Evolutionary conservation across 192 early-diverging fungal species (phyloP).

Genomic region (Chytriomyces sp.): DNA sequence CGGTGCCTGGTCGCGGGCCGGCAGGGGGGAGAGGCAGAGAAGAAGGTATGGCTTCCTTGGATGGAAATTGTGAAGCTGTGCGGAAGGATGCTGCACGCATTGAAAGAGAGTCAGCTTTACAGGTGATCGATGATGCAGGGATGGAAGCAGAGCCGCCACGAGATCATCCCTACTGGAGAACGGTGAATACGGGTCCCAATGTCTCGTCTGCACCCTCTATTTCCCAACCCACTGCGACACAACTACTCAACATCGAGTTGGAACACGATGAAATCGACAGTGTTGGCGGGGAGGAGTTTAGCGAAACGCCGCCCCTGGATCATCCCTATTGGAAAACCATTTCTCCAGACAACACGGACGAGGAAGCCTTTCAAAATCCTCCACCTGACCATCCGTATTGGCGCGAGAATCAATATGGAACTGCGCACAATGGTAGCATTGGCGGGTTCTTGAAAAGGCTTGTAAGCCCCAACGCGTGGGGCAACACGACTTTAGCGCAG

Average conservation of each 20-base stretch:
- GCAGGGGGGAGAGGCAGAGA: background rate
- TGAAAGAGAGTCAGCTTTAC: background rate
- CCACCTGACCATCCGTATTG: too few relatives aligned
- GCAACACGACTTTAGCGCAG: too few relatives aligned
- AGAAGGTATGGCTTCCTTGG: too few relatives aligned
- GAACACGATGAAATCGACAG: background rate
- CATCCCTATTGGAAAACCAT: constrained; percentile 21
- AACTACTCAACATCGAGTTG: too few relatives aligned
- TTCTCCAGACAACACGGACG: too few relatives aligned
- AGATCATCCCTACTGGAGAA: constrained; percentile 20
- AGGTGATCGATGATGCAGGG: background rate
- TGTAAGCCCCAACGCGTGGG: too few relatives aligned
- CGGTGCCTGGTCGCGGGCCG: background rate
- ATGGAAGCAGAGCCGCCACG: constrained; percentile 6
- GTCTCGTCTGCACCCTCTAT: background rate
- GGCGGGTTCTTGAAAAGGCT: too few relatives aligned
- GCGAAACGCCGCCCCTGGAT: background rate
- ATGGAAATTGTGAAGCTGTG: background rate
- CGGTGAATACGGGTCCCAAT: background rate
- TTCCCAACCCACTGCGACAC: background rate
- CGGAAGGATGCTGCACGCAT: background rate
- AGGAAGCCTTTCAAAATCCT: too few relatives aligned
- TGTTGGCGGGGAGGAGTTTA: background rate
- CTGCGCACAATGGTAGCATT: too few relatives aligned
- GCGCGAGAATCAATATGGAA: too few relatives aligned